Evolutionary conservation across 768 basidiomycete species (phyloP).

Genomic region (Hebeloma cylindrosporum): DNA sequence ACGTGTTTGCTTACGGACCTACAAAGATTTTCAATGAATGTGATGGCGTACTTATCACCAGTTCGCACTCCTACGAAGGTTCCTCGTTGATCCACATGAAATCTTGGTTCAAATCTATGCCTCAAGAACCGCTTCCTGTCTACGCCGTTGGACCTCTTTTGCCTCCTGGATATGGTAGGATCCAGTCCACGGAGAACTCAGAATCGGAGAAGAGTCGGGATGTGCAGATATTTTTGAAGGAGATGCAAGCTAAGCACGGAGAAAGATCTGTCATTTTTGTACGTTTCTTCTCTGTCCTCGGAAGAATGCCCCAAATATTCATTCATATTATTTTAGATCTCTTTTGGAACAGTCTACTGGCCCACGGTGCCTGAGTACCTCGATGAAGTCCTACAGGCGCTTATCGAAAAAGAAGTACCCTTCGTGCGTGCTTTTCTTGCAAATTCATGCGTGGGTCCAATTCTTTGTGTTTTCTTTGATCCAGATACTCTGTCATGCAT

Average conservation of each 20-base stretch:
- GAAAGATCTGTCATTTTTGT: conserved; percentile 12
- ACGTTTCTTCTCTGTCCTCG: not conserved
- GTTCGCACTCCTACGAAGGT: conserved; percentile 1
- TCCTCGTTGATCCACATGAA: conserved; percentile 7
- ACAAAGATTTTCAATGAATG: conserved; percentile 5
- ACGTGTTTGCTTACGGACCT: not conserved
- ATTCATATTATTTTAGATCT: conserved; percentile 10
- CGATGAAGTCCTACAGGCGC: conserved; percentile 9
- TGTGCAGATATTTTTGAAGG: conserved; percentile 2
- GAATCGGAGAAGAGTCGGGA: too few relatives aligned
- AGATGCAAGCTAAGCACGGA: not conserved
- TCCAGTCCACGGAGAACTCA: not conserved
- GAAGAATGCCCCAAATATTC: not conserved
- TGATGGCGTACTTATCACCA: conserved; percentile 8
- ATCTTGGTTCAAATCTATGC: conserved; percentile 6
- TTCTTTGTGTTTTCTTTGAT: not conserved
- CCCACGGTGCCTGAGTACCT: conserved; percentile 8
- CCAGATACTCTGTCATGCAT: conserved; percentile 12
- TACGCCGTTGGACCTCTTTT: conserved; percentile 13
- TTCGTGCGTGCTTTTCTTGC: conserved; percentile 3
- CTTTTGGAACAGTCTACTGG: conserved; percentile 14
- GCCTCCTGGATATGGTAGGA: conserved; percentile 6
- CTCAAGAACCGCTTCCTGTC: conserved; percentile 4
- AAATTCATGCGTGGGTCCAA: not conserved
- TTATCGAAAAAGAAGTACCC: conserved; percentile 13